Conservation (phyloP, 2,329 filamentous ascomycete genomes). For the Aspergillus persii region DNA sequence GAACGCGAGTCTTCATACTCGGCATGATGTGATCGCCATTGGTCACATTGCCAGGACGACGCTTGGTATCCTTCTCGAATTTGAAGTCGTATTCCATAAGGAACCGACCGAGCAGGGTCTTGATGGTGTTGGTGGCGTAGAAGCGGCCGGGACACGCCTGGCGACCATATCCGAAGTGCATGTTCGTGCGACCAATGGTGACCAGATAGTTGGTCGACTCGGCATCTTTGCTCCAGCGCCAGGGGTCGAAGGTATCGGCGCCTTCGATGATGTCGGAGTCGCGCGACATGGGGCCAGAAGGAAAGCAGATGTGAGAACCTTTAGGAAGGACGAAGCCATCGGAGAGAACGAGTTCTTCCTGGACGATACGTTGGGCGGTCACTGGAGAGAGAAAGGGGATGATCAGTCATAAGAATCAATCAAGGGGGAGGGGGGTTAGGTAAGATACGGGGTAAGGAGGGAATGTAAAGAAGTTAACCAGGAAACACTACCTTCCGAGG, state of each 20-base stretch:
- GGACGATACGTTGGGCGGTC: conserved; percentile 28
- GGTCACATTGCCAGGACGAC: conserved; percentile 22
- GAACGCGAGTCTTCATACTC: conserved; percentile 17
- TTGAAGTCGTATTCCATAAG: conserved; percentile 31
- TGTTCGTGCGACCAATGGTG: conserved; percentile 16
- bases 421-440: not conserved
- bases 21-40: conserved; percentile 32
- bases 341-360: conserved; percentile 21
- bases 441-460: not conserved
- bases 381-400: conserved; percentile 15
- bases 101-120: conserved; percentile 28
- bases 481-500: conserved; percentile 24
- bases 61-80: conserved; percentile 16
- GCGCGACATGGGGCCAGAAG: conserved; percentile 28
- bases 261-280: conserved; percentile 22
- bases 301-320: conserved; percentile 29
- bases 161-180: conserved; percentile 29
- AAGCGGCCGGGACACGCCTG: conserved; percentile 27
- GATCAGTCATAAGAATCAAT: not conserved
- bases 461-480: not conserved
- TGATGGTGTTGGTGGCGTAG: conserved; percentile 22
- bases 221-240: conserved; percentile 27
- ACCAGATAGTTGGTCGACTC: conserved; percentile 18
- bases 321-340: conserved; percentile 24
- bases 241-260: conserved; percentile 24